phyloP scores from a whole-genome alignment of 352 stramenopile species.

The Blastocystis sp. region DNA sequence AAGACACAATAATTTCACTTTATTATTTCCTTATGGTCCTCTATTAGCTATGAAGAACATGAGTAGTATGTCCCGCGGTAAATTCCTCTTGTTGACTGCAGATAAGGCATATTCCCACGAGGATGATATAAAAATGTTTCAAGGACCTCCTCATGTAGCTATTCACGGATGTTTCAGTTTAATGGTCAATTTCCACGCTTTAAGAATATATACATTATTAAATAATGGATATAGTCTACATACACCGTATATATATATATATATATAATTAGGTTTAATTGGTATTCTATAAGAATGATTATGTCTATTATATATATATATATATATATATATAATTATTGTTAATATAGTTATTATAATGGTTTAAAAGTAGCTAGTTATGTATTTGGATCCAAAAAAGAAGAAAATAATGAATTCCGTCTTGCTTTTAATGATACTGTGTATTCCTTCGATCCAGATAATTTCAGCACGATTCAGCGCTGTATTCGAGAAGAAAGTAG shows the following conservation, averaged over 20 bases:
- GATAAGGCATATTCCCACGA: slow-evolving; percentile 38
- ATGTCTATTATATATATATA: no score
- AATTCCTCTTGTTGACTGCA: slow-evolving; percentile 24
- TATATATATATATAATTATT: no score
- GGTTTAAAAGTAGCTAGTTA: slow-evolving; percentile 24
- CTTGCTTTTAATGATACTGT: slow-evolving; percentile 28
- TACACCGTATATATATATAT: no score
- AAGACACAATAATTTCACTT: neutral
- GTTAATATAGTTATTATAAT: no score
- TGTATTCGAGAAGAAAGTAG: slow-evolving; percentile 32
- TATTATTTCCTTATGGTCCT: slow-evolving; percentile 24
- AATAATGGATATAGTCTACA: slow-evolving; percentile 10
- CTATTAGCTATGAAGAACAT: slow-evolving; percentile 11
- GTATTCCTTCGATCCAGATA: slow-evolving; percentile 33
- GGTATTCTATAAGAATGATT: no score
- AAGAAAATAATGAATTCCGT: slow-evolving; percentile 11
- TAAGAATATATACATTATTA: slow-evolving; percentile 9
- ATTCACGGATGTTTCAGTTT: slow-evolving; percentile 39
- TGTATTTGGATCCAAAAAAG: neutral
- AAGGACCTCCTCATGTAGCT: slow-evolving; percentile 33
- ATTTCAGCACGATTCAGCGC: slow-evolving; percentile 30
- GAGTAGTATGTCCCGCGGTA: neutral
- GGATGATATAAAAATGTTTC: slow-evolving; percentile 22
- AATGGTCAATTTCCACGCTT: slow-evolving; percentile 38
- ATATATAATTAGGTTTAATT: no score